Evolutionary conservation across 2,329 filamentous ascomycete genomes (phyloP), one percentile per base, ranked within the genome.

Genomic region (Acarospora socialis): DNA sequence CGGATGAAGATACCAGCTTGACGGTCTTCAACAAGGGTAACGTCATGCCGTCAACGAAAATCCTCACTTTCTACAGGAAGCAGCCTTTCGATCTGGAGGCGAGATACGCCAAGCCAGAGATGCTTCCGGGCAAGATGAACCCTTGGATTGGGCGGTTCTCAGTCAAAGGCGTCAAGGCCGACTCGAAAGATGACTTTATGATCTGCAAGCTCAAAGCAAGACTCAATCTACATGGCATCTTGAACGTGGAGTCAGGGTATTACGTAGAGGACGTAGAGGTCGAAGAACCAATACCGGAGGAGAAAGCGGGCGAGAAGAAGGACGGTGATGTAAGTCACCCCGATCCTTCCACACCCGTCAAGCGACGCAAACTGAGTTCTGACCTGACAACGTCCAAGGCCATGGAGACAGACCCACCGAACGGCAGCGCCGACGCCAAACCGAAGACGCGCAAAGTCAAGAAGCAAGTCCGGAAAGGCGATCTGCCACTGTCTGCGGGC

Each of bases 131-230:
- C 50, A 92, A 87, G 68, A 68, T 78, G 40, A 82, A 83, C 55
- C 81, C 90, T 28, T 95, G 87, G 81, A 94, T 98, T 46, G 90
- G 90, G 35, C 77, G 83, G 43, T 98, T 98, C 66, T 93, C 86
- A 24, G 84, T 98, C 56, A 98, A 98, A 73, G 81, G 81, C 27
- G 87, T 98, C 52, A 86, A 94, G 70, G 79, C 83, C 23, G 83
- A 92, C 52, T 72, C 77, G 44, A 86, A 90, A 55, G 82, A 92
- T 38, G 90, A 95, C 55, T 98, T 95, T 59, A 95, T 98, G 87
- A 92, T 95, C 51, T 98, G 90, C 78, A 98, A 98, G 68, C 77
- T 98, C 41, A 95, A 95, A 73, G 87, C 90, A 28, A 77, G 90
- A 42, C 73, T 98, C 35, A 98, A 98, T 63, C 73, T 95, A 43